Conservation (phyloP, 2,329 filamentous ascomycete species). For the Sphaerostilbella broomeana region DNA sequence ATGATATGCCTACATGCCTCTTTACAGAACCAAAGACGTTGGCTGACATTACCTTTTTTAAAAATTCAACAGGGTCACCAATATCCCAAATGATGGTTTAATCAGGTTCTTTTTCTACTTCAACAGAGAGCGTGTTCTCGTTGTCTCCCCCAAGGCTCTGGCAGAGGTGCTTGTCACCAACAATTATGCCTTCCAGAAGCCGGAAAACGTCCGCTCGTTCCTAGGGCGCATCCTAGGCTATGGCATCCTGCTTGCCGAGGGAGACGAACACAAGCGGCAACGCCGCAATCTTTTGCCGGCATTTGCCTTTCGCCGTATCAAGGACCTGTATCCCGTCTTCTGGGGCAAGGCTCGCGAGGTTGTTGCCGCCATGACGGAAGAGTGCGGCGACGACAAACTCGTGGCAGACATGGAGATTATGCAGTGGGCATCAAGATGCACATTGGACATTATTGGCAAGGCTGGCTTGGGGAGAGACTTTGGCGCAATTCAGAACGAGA, state of each 20-base stretch:
- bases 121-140: constrained; percentile 56
- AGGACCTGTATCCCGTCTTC: constrained; percentile 76
- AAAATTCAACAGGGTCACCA: not conserved
- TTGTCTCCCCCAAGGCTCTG: constrained; percentile 58
- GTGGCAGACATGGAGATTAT: constrained; percentile 48
- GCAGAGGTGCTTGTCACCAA: constrained; percentile 63
- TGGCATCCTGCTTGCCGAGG: constrained; percentile 74
- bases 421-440: constrained; percentile 59
- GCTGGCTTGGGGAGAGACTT: constrained; percentile 69
- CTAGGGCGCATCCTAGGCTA: constrained; percentile 61
- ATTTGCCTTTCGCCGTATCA: constrained; percentile 80
- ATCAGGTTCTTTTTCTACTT: constrained; percentile 59
- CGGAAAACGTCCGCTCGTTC: constrained; percentile 43
- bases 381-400: constrained; percentile 26
- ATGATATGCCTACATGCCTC: too few species aligned
- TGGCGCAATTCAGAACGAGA: constrained; percentile 53
- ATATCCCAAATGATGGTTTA: constrained; percentile 59
- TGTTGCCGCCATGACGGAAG: constrained; percentile 51
- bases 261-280: constrained; percentile 81
- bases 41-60: not conserved
- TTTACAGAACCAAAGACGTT: not conserved
- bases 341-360: constrained; percentile 71
- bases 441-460: constrained; percentile 68
- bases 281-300: constrained; percentile 74
- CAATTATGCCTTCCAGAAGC: constrained; percentile 65